Evolutionary conservation across 1,139 yeast genomes (phyloP).

Genomic region (Blastobotrys serpentis): DNA sequence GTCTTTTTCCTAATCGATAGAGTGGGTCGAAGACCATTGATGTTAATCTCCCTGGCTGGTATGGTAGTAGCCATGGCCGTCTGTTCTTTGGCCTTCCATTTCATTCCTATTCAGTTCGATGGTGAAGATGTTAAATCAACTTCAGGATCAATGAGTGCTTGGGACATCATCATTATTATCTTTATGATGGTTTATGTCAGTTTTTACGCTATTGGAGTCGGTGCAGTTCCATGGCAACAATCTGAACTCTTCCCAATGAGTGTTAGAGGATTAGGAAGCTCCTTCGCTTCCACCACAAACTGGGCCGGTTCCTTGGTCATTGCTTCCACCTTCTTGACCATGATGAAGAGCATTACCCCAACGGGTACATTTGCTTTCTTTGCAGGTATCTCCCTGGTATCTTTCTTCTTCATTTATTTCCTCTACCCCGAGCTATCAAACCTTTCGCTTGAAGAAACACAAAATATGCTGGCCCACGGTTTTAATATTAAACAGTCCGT

Average conservation of each 20-base stretch:
- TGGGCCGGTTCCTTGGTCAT: conserved; percentile 95
- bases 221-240: conserved; percentile 98
- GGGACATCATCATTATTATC: conserved; percentile 85
- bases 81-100: conserved; percentile 88
- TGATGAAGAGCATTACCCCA: conserved; percentile 90
- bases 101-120: conserved; percentile 53
- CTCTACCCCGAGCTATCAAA: conserved; percentile 92
- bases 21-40: conserved; percentile 80
- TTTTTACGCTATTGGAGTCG: conserved; percentile 88
- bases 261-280: conserved; percentile 89
- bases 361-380: conserved; percentile 91
- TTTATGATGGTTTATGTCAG: conserved; percentile 88
- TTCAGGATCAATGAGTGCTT: conserved; percentile 53
- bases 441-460: conserved; percentile 87
- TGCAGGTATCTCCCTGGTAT: conserved; percentile 72
- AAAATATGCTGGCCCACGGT: conserved; percentile 72
- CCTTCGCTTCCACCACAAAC: conserved; percentile 89
- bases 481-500: conserved; percentile 77
- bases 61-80: conserved; percentile 74
- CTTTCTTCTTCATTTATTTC: conserved; percentile 72
- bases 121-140: conserved; percentile 48
- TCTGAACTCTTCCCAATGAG: conserved; percentile 90
- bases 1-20: conserved; percentile 83
- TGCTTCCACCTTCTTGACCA: conserved; percentile 87
- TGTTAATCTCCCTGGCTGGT: conserved; percentile 72